Conservation (phyloP, 177 flowering plant genomes). For the Vitis hybrid region DNA sequence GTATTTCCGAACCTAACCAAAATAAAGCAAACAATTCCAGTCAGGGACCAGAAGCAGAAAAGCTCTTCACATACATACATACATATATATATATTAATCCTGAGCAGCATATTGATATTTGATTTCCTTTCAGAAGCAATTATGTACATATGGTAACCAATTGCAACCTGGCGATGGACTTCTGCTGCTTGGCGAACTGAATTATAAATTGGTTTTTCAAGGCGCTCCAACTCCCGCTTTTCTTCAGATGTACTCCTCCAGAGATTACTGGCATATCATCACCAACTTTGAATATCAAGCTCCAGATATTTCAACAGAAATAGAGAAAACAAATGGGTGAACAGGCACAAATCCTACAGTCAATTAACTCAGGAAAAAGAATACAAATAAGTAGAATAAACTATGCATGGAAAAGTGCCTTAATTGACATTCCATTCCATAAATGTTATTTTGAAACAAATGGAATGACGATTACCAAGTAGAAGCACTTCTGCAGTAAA, state of each 20-base stretch:
- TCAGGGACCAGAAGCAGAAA: constrained; percentile 5
- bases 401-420: too few species aligned
- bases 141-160: neutral
- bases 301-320: neutral
- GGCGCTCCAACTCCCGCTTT: constrained; percentile 93
- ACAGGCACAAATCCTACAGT: too few species aligned
- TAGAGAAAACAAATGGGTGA: neutral
- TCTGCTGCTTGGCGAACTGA: constrained; percentile 95
- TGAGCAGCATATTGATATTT: neutral
- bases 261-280: constrained; percentile 55
- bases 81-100: too few species aligned
- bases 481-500: too few species aligned
- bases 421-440: too few species aligned
- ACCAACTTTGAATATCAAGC: neutral
- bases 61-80: neutral
- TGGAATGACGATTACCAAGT: too few species aligned
- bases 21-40: constrained; percentile 4
- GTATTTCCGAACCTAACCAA: constrained; percentile 77
- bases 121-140: neutral
- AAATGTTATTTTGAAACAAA: too few species aligned
- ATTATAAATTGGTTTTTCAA: constrained; percentile 81
- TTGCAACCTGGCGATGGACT: constrained; percentile 95
- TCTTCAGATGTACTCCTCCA: constrained; percentile 99
- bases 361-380: too few species aligned
- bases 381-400: neutral